Base-by-base conservation (phyloP, 176 grass and related monocot species). In the Thalia dealbata region DNA sequence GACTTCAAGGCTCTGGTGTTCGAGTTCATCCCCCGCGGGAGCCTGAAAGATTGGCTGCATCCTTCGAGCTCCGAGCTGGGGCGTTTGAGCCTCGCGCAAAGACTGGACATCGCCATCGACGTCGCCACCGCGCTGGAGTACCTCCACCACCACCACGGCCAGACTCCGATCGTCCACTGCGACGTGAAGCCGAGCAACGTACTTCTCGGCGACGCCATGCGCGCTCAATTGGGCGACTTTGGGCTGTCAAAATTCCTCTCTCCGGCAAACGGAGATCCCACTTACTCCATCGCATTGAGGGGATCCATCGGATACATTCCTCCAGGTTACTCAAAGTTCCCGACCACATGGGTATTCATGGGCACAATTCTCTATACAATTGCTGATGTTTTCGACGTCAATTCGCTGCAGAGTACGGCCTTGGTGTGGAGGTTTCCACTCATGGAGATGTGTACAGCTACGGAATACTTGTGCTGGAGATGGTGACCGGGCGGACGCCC, bases 381-480 rank as follows among this genome's bases (percentile, higher is more conserved):
- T 14, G 5, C 10, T 30, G 18, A 54, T 30, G 50, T 51, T 46
- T 51, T 10, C 42, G 2, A 58, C 2, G n/a, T n/a, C 16, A 58
- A 58, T 58, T n/a, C 6, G 14, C 13, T 14, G 45, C 42, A 83
- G 80, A 87, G 19, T 80, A 88, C 14, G 78, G 81, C 15, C 52
- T 25, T 52, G 86, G 78, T 0, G 76, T 69, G 11, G 73, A 22
- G n/a, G 78, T 38, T 0, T 84, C 81, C 0, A 78, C 35, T 5
- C 43, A 70, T 14, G 84, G 84, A 27, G 84, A 79, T 22, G 70
- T 82, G 15, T 86, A 78, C 24, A 84, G 80, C 27, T 88, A 55
- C 16, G 78, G 78, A 13, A 78, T 84, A 61, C 56, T 88, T 1
- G 48, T 88, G 0, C 32, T 88, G 25, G 86, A 88, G 56, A 81